phyloP scores from a whole-genome alignment of 2,329 filamentous ascomycete species.

The Pseudogymnoascus sp. region DNA sequence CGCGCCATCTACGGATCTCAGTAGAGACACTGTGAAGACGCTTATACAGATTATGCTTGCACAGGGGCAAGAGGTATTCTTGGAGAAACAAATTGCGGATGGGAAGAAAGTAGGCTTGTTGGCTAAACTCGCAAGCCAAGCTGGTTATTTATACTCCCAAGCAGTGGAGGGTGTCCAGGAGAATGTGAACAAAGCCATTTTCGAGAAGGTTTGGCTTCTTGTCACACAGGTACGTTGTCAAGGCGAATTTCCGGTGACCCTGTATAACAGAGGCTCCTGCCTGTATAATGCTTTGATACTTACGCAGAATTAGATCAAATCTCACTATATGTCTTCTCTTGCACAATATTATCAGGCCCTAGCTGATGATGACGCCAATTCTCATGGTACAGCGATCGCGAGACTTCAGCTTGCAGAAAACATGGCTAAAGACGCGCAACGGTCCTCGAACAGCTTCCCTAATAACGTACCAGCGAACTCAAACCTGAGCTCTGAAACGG shows the following conservation, averaged over 20 bases:
- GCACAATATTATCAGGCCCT: constrained; percentile 92
- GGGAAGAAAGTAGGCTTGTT: constrained; percentile 87
- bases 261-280: constrained; percentile 1
- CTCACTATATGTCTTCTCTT: constrained; percentile 72
- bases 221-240: constrained; percentile 62
- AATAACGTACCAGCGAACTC: constrained; percentile 69
- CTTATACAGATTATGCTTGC: constrained; percentile 89
- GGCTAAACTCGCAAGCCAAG: constrained; percentile 88
- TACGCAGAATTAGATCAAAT: constrained; percentile 53
- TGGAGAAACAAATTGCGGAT: constrained; percentile 91
- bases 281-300: constrained; percentile 6
- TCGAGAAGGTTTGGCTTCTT: constrained; percentile 88
- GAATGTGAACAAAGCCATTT: constrained; percentile 82
- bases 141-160: constrained; percentile 79
- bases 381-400: constrained; percentile 77
- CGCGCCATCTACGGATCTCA: constrained; percentile 91
- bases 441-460: constrained; percentile 72
- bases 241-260: not conserved
- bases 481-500: constrained; percentile 76
- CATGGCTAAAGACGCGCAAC: constrained; percentile 70
- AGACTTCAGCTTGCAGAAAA: constrained; percentile 75
- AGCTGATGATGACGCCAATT: constrained; percentile 81
- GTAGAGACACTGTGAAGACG: constrained; percentile 90
- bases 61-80: constrained; percentile 92
- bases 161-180: constrained; percentile 86